Evolutionary conservation across 78 protist genomes (phyloP), one percentile per base, ranked within the genome.

Genomic region (Dictyostelium capitatum): DNA sequence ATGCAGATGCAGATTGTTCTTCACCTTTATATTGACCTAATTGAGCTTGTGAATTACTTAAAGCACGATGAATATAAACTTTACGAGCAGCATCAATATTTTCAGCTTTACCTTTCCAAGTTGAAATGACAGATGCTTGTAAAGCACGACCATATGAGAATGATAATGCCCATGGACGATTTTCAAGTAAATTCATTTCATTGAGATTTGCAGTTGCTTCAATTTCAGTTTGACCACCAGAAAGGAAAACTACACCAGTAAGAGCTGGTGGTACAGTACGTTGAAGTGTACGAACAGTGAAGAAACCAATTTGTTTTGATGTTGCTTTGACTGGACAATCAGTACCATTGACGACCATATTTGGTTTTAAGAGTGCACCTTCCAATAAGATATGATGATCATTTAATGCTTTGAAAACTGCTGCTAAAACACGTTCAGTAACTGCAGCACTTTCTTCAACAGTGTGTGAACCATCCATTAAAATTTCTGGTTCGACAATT

Each of bases 61-160:
- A 41, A n/a, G 92, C 92, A 85, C 92, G 92, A 15, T 85, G 92
- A 6, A 85, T 10, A n/a, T 85, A 85, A 32, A 85, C 92, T 25
- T 84, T 74, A 75, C 92, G 92, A 15, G 92, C 92, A 14, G n/a
- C 83, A 8, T 85, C 92, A 23, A 85, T 47, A 20, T 85, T 85
- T 41, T 65, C 92, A 6, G 25, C 47, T 1, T 73, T 51, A 48
- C 92, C 92, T 30, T 72, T 75, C 92, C 92, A 85, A 37, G 92
- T 57, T n/a, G 14, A 48, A 11, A 75, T 59, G 46, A 84, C 62
- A 6, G 70, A 59, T 0, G 92, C 74, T 75, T 62, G 99, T 14
- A 98, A 94, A 23, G 99, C 99, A 37, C 99, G 91, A 32, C 98
- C 99, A 80, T 79, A 98, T 30, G 97, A 89, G 98, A 98, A 98